These are phyloP conservation scores for Choanephora cucurbitarum DNA, from an alignment of 371 early-diverging fungal genomes.

Conservation along the genomic window DNA sequence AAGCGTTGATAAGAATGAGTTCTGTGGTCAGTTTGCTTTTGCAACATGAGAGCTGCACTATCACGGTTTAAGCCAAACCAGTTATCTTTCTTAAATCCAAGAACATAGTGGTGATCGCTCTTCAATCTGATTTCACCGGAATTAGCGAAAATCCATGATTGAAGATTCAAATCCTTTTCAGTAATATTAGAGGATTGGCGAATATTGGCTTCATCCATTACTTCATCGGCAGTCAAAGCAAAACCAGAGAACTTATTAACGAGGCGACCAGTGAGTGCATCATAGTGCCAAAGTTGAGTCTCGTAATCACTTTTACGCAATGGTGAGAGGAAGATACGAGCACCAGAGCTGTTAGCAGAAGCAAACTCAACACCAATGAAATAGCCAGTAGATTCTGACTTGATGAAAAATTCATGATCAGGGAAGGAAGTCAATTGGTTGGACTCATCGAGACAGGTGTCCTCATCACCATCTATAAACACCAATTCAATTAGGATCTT, in stretches of 20 bases:
- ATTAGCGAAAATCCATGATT: constrained; percentile 32
- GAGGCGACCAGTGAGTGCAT: constrained; percentile 39
- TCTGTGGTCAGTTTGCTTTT: constrained; percentile 28
- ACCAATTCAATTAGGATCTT: constrained; percentile 6
- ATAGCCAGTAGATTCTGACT: constrained; percentile 38
- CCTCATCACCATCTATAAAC: constrained; percentile 29
- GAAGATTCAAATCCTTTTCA: constrained; percentile 21
- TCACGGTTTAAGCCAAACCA: constrained; percentile 43
- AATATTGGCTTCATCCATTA: constrained; percentile 43
- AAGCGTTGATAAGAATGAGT: constrained; percentile 35
- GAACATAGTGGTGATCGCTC: constrained; percentile 37
- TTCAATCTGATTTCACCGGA: constrained; percentile 40
- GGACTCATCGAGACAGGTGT: constrained; percentile 26
- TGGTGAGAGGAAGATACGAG: constrained; percentile 36
- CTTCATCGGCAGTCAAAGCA: constrained; percentile 48
- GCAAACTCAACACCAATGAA: constrained; percentile 42
- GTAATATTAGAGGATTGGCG: constrained; percentile 38
- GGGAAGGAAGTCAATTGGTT: constrained; percentile 31
- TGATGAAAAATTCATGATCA: constrained; percentile 42
- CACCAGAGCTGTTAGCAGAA: constrained; percentile 24
- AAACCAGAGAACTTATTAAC: constrained; percentile 58
- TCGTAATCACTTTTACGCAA: constrained; percentile 35
- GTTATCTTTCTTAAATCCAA: constrained; percentile 50
- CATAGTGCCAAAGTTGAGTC: constrained; percentile 59
- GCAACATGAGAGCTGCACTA: constrained; percentile 38